phyloP scores from a whole-genome alignment of 495 filamentous ascomycete genomes.

The Tuber melanosporum region DNA sequence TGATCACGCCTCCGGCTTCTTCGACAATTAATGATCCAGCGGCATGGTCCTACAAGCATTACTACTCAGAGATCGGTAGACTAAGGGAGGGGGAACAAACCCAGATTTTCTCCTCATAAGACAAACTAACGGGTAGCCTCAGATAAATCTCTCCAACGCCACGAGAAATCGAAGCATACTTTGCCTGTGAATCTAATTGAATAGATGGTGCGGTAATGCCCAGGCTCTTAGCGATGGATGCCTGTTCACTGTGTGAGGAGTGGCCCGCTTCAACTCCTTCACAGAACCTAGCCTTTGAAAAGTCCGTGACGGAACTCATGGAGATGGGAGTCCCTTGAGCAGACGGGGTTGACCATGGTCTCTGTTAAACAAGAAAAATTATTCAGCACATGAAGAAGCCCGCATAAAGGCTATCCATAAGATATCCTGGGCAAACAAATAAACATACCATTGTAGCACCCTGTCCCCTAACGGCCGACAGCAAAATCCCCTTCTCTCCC shows the following conservation, averaged over 20 bases:
- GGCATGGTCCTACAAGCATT: conserved; percentile 62
- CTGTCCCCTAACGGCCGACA: conserved; percentile 67
- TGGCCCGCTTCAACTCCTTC: conserved; percentile 91
- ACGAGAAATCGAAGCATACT: conserved; percentile 92
- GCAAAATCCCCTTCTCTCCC: conserved; percentile 68
- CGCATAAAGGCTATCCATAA: background rate
- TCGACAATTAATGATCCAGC: conserved; percentile 91
- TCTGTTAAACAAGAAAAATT: conserved; percentile 8
- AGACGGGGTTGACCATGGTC: conserved; percentile 23
- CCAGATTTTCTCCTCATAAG: conserved; percentile 99
- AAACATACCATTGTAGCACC: conserved; percentile 56
- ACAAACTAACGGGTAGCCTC: conserved; percentile 70
- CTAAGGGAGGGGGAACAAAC: conserved; percentile 13
- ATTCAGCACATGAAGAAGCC: background rate
- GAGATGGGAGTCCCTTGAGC: conserved; percentile 57
- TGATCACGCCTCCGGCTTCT: conserved; percentile 77
- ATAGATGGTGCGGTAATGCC: conserved; percentile 81
- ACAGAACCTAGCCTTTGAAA: conserved; percentile 79
- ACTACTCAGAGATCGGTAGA: background rate
- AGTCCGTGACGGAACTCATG: conserved; percentile 69
- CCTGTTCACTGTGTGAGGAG: conserved; percentile 78
- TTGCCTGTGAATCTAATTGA: conserved; percentile 93
- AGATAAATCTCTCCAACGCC: conserved; percentile 94
- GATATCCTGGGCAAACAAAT: background rate
- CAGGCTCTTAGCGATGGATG: conserved; percentile 71